phyloP scores from a whole-genome alignment of 208 protist genomes.

The Angomonas ambiguus region DNA sequence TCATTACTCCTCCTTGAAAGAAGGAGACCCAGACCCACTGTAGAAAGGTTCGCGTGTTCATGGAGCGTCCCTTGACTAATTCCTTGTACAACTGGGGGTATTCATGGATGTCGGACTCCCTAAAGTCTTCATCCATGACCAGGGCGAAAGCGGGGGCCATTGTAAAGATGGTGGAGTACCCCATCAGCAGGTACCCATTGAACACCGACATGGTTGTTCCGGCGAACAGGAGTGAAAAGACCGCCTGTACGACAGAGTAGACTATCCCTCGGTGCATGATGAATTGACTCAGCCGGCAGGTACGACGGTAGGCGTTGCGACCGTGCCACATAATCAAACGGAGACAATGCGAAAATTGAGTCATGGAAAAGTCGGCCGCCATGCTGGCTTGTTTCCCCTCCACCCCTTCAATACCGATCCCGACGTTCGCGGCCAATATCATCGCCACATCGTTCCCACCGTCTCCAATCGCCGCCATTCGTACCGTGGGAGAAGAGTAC shows the following conservation, averaged over 20 bases:
- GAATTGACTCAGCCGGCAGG: slow-evolving; percentile 93
- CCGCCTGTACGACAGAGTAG: slow-evolving; percentile 96
- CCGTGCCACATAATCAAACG: slow-evolving; percentile 89
- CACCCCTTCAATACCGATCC: slow-evolving; percentile 97
- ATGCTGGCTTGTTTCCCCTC: slow-evolving; percentile 98
- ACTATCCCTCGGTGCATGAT: slow-evolving; percentile 98
- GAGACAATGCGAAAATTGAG: slow-evolving; percentile 91
- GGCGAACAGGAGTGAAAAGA: slow-evolving; percentile 97
- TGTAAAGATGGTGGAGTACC: slow-evolving; percentile 98
- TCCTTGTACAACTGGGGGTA: slow-evolving; percentile 98
- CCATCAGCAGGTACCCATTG: slow-evolving; percentile 94
- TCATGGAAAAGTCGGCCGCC: slow-evolving; percentile 98
- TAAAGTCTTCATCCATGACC: slow-evolving; percentile 96
- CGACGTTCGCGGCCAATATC: slow-evolving; percentile 94
- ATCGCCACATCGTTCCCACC: slow-evolving; percentile 98
- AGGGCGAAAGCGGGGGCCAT: slow-evolving; percentile 97
- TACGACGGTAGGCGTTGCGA: slow-evolving; percentile 89
- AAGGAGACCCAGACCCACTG: slow-evolving; percentile 83
- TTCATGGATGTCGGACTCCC: slow-evolving; percentile 84
- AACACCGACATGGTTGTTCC: slow-evolving; percentile 97
- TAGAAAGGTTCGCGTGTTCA: slow-evolving; percentile 85
- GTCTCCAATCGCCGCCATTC: slow-evolving; percentile 96
- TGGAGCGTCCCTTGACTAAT: slow-evolving; percentile 92
- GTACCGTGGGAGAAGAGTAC: slow-evolving; percentile 31
- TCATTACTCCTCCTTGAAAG: slow-evolving; percentile 95